phyloP scores from a whole-genome alignment of 2,329 filamentous ascomycete species.

The Neocucurbitaria cava region DNA sequence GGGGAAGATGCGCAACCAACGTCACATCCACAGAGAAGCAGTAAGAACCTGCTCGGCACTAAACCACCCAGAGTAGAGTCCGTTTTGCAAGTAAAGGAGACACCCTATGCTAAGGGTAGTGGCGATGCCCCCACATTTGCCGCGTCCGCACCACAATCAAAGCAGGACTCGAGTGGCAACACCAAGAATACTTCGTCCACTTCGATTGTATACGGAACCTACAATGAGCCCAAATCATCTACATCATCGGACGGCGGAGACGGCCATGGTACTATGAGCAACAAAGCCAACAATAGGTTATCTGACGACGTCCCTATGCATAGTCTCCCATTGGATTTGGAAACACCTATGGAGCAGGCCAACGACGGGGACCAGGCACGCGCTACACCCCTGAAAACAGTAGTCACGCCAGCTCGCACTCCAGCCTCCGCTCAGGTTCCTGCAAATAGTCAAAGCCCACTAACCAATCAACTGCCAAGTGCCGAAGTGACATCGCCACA shows the following conservation, averaged over 20 bases:
- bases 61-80: slow-evolving; percentile 3
- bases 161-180: slow-evolving; percentile 17
- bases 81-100: slow-evolving; percentile 40
- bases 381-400: neutral
- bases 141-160: slow-evolving; percentile 8
- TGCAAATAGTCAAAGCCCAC: neutral
- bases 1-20: slow-evolving; percentile 24
- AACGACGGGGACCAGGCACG: neutral
- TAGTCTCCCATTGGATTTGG: neutral
- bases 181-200: slow-evolving; percentile 30
- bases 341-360: neutral
- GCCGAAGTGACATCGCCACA: neutral
- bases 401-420: neutral
- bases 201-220: slow-evolving; percentile 36
- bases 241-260: neutral
- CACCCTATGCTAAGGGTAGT: slow-evolving; percentile 32
- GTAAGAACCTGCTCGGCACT: no score
- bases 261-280: neutral
- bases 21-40: no score
- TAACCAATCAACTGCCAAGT: neutral
- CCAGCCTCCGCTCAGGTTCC: neutral
- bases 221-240: slow-evolving; percentile 19
- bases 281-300: neutral
- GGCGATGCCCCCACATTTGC: neutral
- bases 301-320: neutral